Base-by-base conservation (phyloP, 331 rosid genomes). In the Erythrophleum ivorense region DNA sequence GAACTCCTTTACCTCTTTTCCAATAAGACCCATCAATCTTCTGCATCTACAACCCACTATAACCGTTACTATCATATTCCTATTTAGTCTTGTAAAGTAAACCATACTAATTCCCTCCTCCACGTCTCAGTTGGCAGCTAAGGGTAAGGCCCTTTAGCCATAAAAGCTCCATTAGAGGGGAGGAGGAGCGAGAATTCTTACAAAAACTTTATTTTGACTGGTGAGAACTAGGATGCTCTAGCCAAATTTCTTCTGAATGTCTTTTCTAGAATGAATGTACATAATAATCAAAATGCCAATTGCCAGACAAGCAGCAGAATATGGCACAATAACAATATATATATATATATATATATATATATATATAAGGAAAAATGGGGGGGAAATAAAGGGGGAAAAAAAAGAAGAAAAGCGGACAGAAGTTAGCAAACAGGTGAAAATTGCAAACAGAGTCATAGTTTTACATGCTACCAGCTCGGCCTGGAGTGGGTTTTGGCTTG, bases 401-500 rank as follows among this genome's bases (percentile, higher is more conserved):
- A 73, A 65, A n/a, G n/a, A n/a, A n/a, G n/a, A n/a, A 69, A 63
- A 8, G 41, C 63, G 49, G 57, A 29, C 31, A 70, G 57, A 54
- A 84, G 85, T 76, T 74, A 73, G 85, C 84, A 85, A 75, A 82
- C 77, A 24, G 54, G 82, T 75, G 78, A 76, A 76, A 81, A 41
- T 24, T 38, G 76, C 62, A 72, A 87, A 84, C 77, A 86, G 80
- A 70, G 65, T 49, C 70, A 84, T 31, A 52, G 77, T 43, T 83
- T 90, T 88, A 91, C 87, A 86, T 71, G 88, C 93, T 87, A 79
- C 92, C 94, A 81, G 98, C 88, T 71, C 83, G 80, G 6, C 90
- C 92, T 16, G 92, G 85, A 53, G 89, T 77, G 60, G 97, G 71
- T 81, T 92, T 95, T 16, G 99, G 89, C 86, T 92, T 93, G 70